Conservation (phyloP, 768 basidiomycete species). For the Tricholoma sp. region DNA sequence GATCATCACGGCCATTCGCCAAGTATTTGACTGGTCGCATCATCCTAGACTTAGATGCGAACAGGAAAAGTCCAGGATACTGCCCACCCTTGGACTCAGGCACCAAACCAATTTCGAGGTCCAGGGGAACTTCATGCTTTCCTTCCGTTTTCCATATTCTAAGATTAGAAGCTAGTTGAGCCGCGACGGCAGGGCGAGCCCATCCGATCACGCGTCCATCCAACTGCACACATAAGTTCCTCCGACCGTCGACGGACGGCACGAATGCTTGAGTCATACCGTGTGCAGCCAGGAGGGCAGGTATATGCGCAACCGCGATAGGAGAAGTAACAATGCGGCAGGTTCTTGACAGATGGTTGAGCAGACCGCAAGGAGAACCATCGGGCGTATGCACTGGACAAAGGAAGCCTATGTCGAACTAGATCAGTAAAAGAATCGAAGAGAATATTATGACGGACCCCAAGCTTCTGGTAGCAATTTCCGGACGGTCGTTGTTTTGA, state of each 20-base stretch:
- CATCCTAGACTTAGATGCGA: conserved; percentile 84
- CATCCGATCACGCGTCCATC: conserved; percentile 95
- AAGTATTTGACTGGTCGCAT: conserved; percentile 97
- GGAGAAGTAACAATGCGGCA: conserved; percentile 86
- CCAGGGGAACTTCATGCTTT: conserved; percentile 74
- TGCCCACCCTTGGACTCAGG: conserved; percentile 89
- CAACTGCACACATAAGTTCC: conserved; percentile 87
- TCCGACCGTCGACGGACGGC: conserved; percentile 72
- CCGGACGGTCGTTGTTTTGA: conserved; percentile 96
- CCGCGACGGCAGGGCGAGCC: conserved; percentile 70
- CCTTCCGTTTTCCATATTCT: conserved; percentile 95
- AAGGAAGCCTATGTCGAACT: conserved; percentile 65
- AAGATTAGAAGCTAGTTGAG: conserved; percentile 77
- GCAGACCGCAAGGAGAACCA: conserved; percentile 94
- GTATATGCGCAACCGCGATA: conserved; percentile 73
- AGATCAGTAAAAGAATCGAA: neutral
- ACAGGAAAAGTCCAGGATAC: conserved; percentile 93
- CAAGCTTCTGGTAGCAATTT: conserved; percentile 97
- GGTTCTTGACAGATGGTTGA: conserved; percentile 92
- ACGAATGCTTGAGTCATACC: conserved; percentile 94
- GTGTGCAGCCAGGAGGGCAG: conserved; percentile 73
- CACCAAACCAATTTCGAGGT: conserved; percentile 92
- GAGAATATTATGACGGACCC: conserved; percentile 51
- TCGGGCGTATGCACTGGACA: conserved; percentile 99
- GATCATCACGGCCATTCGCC: conserved; percentile 79